Evolutionary conservation across 257 asterid genomes (phyloP).

Genomic region (Mentha longifolia): DNA sequence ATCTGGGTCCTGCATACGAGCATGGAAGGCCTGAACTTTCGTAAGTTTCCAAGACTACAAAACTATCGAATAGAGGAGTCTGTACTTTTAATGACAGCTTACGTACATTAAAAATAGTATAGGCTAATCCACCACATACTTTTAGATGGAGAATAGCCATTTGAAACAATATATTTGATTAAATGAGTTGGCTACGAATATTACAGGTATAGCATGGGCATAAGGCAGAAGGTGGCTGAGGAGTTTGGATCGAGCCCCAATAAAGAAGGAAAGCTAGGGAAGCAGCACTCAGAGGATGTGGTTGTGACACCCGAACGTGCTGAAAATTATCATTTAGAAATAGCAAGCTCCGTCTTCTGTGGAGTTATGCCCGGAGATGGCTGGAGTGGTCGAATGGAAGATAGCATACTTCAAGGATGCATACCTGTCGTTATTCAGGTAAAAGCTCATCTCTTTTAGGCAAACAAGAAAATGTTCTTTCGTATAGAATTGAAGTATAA

Average conservation of each 20-base stretch:
- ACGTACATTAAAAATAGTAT: no score
- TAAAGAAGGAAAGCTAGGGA: constrained; percentile 89
- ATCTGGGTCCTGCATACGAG: constrained; percentile 87
- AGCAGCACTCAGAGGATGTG: constrained; percentile 78
- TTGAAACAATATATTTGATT: background rate
- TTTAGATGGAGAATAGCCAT: background rate
- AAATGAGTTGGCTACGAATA: constrained; percentile 29
- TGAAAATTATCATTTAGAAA: constrained; percentile 65
- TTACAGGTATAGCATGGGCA: constrained; percentile 98
- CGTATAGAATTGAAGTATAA: no score
- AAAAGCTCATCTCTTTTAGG: background rate
- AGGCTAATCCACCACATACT: no score
- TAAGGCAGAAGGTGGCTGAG: constrained; percentile 91
- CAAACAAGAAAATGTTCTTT: background rate
- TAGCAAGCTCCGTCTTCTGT: constrained; percentile 80
- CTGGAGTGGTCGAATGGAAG: constrained; percentile 99
- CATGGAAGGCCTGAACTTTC: constrained; percentile 89
- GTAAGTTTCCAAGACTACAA: constrained; percentile 53
- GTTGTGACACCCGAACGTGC: constrained; percentile 77
- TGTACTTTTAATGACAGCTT: no score
- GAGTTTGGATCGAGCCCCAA: constrained; percentile 89
- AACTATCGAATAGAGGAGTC: background rate
- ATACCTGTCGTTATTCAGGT: constrained; percentile 97
- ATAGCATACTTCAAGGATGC: constrained; percentile 93
- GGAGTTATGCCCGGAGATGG: constrained; percentile 99